Conservation (phyloP, 202 grass and related monocot species). For the Brachypodium distachyon region DNA sequence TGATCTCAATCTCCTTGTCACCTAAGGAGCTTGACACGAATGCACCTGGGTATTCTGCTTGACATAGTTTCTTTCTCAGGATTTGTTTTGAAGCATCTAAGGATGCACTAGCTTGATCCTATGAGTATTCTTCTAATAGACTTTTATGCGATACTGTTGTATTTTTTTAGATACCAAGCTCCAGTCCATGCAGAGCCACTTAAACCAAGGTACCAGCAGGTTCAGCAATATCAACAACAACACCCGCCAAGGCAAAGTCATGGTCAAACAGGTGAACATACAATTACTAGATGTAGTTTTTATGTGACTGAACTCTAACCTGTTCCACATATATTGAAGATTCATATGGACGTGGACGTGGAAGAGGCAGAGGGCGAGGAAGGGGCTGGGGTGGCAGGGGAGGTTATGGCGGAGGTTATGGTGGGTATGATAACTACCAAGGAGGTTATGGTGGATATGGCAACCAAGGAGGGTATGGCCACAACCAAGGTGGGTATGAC, state of each 20-base stretch:
- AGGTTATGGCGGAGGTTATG: constrained; percentile 57
- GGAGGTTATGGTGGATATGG: constrained; percentile 67
- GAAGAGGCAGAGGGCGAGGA: constrained; percentile 71
- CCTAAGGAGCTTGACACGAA: constrained; percentile 60
- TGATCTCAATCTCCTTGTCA: constrained; percentile 88
- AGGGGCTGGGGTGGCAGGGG: constrained; percentile 70
- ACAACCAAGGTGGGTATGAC: constrained; percentile 49
- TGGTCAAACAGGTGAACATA: constrained; percentile 31
- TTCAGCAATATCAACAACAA: constrained; percentile 71
- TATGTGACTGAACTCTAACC: constrained; percentile 10
- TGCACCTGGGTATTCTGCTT: constrained; percentile 58
- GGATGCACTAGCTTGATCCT: neutral
- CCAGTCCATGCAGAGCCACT: constrained; percentile 51
- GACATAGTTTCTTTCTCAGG: neutral
- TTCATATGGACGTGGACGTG: constrained; percentile 65
- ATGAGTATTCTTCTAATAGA: neutral
- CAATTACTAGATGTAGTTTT: neutral
- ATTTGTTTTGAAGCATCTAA: neutral
- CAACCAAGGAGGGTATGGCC: no score
- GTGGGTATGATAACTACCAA: constrained; percentile 64
- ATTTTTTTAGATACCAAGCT: constrained; percentile 77
- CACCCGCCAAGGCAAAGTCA: constrained; percentile 68
- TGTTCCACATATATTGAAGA: constrained; percentile 33
- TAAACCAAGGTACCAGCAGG: constrained; percentile 65
- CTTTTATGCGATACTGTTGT: neutral